These are phyloP conservation scores for Phoma sp. DNA, from an alignment of 2,329 filamentous ascomycete species.

Conservation along the genomic window DNA sequence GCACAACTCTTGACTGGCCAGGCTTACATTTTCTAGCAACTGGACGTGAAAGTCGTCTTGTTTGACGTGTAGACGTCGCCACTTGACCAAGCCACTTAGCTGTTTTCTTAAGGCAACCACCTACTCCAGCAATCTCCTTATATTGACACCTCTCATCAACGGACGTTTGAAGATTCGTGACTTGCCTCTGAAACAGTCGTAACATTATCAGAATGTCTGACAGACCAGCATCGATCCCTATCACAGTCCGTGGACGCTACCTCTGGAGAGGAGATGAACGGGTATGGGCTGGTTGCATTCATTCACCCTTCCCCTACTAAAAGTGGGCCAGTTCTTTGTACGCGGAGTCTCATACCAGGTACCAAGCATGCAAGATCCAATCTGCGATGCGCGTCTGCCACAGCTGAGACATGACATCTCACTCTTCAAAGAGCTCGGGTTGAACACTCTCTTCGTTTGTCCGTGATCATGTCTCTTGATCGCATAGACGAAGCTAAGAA, in stretches of 20 bases:
- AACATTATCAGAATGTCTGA: neutral
- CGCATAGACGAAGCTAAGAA: neutral
- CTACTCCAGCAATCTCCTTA: neutral
- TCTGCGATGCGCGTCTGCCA: conserved; percentile 10
- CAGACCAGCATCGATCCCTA: conserved; percentile 6
- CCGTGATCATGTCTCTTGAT: neutral
- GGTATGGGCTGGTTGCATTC: neutral
- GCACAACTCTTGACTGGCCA: neutral
- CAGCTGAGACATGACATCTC: conserved; percentile 12
- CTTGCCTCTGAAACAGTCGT: neutral
- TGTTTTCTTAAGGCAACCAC: conserved; percentile 5
- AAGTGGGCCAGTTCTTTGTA: conserved; percentile 8
- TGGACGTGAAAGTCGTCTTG: neutral
- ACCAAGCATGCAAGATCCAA: conserved; percentile 3
- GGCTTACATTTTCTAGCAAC: too few relatives aligned
- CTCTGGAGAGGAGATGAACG: conserved; percentile 15
- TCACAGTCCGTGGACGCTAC: conserved; percentile 15
- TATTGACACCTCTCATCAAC: neutral
- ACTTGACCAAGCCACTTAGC: conserved; percentile 5
- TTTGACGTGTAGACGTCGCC: neutral
- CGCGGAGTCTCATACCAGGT: conserved; percentile 14
- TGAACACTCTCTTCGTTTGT: conserved; percentile 20
- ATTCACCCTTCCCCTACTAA: too few relatives aligned
- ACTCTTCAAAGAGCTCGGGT: conserved; percentile 17
- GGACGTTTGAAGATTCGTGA: neutral